Conservation (phyloP, 1,284 basidiomycete species). For the Marasmius sp. region DNA sequence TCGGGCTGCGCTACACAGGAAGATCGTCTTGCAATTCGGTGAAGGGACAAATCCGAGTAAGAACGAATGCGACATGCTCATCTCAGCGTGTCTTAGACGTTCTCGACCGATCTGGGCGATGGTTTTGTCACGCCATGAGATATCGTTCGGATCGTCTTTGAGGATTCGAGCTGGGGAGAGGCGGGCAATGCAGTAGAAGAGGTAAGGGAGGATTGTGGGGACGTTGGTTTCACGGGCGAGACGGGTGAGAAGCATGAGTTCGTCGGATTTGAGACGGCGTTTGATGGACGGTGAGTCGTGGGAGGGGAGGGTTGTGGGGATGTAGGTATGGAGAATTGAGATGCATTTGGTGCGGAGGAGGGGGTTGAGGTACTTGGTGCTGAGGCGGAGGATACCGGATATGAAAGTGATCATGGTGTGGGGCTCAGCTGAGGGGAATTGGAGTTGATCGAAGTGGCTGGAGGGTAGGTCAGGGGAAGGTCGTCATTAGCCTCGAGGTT, state of each 20-base stretch:
- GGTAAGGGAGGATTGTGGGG: slow-evolving; percentile 36
- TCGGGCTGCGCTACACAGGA: slow-evolving; percentile 29
- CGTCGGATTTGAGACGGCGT: slow-evolving; percentile 33
- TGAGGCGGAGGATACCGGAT: slow-evolving; percentile 39
- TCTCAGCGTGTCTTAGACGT: slow-evolving; percentile 37
- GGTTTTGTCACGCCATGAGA: slow-evolving; percentile 39
- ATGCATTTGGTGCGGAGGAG: slow-evolving; percentile 39
- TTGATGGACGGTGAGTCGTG: slow-evolving; percentile 20
- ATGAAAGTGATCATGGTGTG: slow-evolving; percentile 33
- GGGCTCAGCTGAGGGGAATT: slow-evolving; percentile 29
- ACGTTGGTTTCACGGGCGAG: slow-evolving; percentile 37
- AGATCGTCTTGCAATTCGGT: slow-evolving; percentile 24
- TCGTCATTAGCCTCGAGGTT: too few relatives aligned
- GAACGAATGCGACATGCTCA: slow-evolving; percentile 39
- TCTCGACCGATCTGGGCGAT: slow-evolving; percentile 38
- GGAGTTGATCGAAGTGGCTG: slow-evolving; percentile 35
- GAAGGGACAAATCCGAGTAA: slow-evolving; percentile 34
- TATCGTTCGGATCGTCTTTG: slow-evolving; percentile 29
- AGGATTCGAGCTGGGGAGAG: slow-evolving; percentile 36
- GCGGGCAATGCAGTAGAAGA: slow-evolving; percentile 41
- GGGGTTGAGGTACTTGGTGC: slow-evolving; percentile 43
- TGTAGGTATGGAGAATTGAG: slow-evolving; percentile 31
- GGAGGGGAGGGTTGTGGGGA: slow-evolving; percentile 36
- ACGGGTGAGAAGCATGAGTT: slow-evolving; percentile 36
- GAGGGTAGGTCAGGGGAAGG: neutral